Evolutionary conservation across 2,329 filamentous ascomycete genomes (phyloP).

Genomic region (Colletotrichum nymphaeae): DNA sequence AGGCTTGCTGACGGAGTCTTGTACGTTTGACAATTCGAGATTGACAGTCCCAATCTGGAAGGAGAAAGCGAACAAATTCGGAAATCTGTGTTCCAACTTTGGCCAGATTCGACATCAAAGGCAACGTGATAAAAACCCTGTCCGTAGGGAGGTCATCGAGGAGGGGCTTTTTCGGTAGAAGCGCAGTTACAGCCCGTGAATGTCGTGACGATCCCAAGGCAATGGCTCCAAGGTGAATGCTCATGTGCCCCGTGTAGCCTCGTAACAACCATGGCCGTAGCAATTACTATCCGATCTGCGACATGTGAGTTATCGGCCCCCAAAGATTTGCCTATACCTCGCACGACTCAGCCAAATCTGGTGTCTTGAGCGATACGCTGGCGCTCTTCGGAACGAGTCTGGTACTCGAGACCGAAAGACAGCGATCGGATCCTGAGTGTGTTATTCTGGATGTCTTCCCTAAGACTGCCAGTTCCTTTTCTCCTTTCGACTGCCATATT

Average conservation of each 20-base stretch:
- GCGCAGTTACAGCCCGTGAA: conserved; percentile 19
- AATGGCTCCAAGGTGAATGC: conserved; percentile 24
- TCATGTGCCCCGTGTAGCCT: conserved; percentile 18
- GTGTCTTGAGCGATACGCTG: neutral
- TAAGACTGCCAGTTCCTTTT: conserved; percentile 4
- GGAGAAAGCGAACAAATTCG: conserved; percentile 54
- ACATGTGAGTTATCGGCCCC: neutral
- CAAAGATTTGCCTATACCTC: neutral
- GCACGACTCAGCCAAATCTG: neutral
- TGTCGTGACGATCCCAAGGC: conserved; percentile 34
- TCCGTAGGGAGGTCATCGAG: neutral
- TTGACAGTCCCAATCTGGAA: conserved; percentile 47
- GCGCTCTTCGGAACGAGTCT: neutral
- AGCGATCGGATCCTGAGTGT: neutral
- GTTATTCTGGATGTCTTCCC: neutral
- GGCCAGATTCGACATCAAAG: conserved; percentile 40
- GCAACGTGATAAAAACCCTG: conserved; percentile 36
- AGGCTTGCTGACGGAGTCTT: neutral
- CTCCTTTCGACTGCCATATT: neutral
- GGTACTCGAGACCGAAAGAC: neutral
- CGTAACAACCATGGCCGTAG: neutral
- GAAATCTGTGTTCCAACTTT: conserved; percentile 39
- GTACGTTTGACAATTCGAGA: conserved; percentile 20
- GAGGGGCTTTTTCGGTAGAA: conserved; percentile 29
- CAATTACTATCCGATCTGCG: neutral